Conservation (phyloP, 108 stramenopile genomes). For the Poteriospumella lacustris region DNA sequence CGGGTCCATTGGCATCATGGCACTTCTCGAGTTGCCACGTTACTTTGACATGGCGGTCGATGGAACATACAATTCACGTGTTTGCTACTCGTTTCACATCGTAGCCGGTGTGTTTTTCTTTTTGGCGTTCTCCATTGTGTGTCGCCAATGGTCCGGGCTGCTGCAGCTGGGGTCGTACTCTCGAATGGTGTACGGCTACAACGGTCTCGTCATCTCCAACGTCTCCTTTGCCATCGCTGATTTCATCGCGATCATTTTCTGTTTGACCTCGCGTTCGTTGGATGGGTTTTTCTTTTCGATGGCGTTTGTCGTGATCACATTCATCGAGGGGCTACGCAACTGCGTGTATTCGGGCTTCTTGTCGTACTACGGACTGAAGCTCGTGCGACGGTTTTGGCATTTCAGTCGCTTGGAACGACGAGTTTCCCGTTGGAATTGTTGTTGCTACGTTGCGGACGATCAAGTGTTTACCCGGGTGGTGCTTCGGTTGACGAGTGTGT, state of each 20-base stretch:
- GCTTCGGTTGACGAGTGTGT: background rate
- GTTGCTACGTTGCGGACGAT: background rate
- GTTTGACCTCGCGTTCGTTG: background rate
- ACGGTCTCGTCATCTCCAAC: conserved; percentile 7
- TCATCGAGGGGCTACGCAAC: conserved; percentile 5
- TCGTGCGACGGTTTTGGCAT: conserved; percentile 4
- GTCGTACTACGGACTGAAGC: conserved; percentile 17
- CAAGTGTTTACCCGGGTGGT: conserved; percentile 18
- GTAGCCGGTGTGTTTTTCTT: conserved; percentile 19
- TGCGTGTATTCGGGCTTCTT: conserved; percentile 5
- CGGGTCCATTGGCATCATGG: background rate
- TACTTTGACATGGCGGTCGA: background rate
- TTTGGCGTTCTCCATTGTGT: conserved; percentile 17
- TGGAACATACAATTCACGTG: background rate
- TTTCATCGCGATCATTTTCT: conserved; percentile 8
- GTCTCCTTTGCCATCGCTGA: conserved; percentile 18
- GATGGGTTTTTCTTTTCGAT: background rate
- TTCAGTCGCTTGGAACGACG: background rate
- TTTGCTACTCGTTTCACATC: conserved; percentile 1
- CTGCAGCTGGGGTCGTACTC: conserved; percentile 13
- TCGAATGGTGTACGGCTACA: background rate
- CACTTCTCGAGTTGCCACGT: background rate
- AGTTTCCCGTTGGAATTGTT: background rate
- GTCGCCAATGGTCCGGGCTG: conserved; percentile 17
- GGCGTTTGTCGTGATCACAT: conserved; percentile 2